phyloP scores from a whole-genome alignment of 1,139 yeast genomes.

The Torulaspora pretoriensis region DNA sequence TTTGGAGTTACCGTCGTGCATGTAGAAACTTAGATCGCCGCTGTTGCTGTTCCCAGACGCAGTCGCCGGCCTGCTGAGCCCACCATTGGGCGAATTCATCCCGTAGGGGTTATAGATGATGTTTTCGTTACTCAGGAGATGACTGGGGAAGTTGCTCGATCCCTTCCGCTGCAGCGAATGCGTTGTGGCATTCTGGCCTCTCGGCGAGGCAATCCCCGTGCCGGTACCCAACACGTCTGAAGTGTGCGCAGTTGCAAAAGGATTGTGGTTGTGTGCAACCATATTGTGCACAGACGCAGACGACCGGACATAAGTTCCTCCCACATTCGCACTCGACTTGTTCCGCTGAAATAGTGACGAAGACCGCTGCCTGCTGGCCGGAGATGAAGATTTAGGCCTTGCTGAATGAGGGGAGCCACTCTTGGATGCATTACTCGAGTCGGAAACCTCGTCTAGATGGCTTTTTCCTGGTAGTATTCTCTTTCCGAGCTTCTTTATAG shows the following conservation, averaged over 20 bases:
- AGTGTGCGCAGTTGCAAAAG: constrained; percentile 23
- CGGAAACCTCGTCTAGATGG: constrained; percentile 12
- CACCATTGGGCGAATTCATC: constrained; percentile 19
- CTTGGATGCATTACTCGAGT: constrained; percentile 5
- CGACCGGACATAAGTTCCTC: constrained; percentile 19
- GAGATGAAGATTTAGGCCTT: constrained; percentile 12
- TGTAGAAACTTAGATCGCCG: constrained; percentile 27
- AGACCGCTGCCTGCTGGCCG: constrained; percentile 12
- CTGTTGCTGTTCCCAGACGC: constrained; percentile 14
- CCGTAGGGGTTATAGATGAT: constrained; percentile 37
- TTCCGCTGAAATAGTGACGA: constrained; percentile 10
- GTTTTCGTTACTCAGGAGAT: constrained; percentile 19
- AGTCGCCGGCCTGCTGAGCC: constrained; percentile 16
- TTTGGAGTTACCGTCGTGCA: constrained; percentile 38
- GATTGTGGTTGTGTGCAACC: constrained; percentile 31
- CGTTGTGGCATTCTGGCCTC: constrained; percentile 12
- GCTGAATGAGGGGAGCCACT: constrained; percentile 7
- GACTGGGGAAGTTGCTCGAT: constrained; percentile 19
- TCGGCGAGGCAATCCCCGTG: constrained; percentile 29
- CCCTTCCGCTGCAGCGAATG: constrained; percentile 9
- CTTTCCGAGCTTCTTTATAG: constrained; percentile 23
- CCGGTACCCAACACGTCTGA: constrained; percentile 23
- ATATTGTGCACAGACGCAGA: constrained; percentile 24
- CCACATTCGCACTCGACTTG: constrained; percentile 11
- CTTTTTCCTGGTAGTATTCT: constrained; percentile 18